Evolutionary conservation across 2,329 filamentous ascomycete species (phyloP), one percentile per base, ranked within the genome.

Genomic region (Capronia americana): DNA sequence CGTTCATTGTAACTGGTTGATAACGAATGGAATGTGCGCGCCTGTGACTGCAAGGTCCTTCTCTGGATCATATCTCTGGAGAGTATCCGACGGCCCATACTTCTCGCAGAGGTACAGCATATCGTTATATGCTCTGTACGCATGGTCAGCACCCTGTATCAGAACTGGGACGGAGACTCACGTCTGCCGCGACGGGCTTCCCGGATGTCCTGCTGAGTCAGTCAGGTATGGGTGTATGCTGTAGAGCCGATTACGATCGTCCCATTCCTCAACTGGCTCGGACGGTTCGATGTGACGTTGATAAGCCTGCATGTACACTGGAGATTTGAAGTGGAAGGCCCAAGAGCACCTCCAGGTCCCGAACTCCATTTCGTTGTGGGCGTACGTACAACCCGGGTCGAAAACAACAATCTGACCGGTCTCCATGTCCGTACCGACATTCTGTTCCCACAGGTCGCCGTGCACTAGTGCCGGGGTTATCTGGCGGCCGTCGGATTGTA

Each of bases 51-150:
- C 71, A 11, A 75, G 66, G 53, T 77, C 75, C 54, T 74, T 72
- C 30, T 71, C 70, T 0, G 72, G 70, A 56, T 76, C 69, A 48
- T 77, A 77, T 65, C 67, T 74, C 58, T 75, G 73, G 8, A 78
- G 69, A 30, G 60, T 71, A 1, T 74, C 73, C 23, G 74, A 61
- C 1, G 77, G 77, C 10, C 71, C 75, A 57, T 79, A 79, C 65
- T 77, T 79, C 61, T 79, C 75, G 44, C 74, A 74, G 6, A 79
- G 74, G 67, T 73, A 79, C 3, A 75, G 71, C 72, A 79, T 78
- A 60, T 79, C 74, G 55, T 79, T 77, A 64, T 78, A 77, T 12
- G 75, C 77, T 63, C 75, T 77, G 34, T 7, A 23, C 14, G 24
- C 8, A 32, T 41, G 41, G 34, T 44, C 12, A 51, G 48, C 24